Base-by-base conservation (phyloP, 345 rosid species). In the Euphorbia peplus region DNA sequence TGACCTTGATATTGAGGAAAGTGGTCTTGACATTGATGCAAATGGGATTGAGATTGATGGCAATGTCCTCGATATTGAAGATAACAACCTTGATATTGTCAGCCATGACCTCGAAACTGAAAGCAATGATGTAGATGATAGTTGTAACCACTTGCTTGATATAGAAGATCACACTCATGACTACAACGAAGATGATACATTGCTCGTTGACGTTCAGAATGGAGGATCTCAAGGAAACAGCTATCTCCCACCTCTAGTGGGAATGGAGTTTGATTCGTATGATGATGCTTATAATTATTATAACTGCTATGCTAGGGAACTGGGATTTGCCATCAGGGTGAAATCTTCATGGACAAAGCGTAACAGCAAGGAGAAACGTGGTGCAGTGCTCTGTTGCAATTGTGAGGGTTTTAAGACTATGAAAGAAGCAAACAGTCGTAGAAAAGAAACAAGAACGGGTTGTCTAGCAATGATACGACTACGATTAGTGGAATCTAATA, bases 271-370 rank as follows among this genome's bases (percentile, higher is more conserved):
- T 54, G 77, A 74, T 10, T 74, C 73, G 0, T 74, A 74, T 46
- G 68, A 74, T 46, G 77, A 74, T 22, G 73, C 77, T 24, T 74
- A 74, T 57, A 74, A 63, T 62, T 74, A 74, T 63, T 74, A 74
- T 54, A 74, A 74, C 53, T 62, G 69, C 63, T 74, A 62, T 50
- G 77, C 73, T 5, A 74, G 39, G 56, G 77, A 74, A 35, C 62
- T 74, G 64, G 73, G 77, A 54, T 74, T 74, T 68, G 68, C 68
- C 52, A 61, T 73, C 32, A 60, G 77, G 55, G 77, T 73, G 57
- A 73, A 73, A 66, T 67, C 71, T 53, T 73, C 77, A 24, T 73
- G 77, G 77, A 67, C 71, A 67, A 73, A 73, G 54, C 72, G 77
- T 13, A 73, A 73, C 37, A 73, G 77, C 68, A 67, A 67, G 72